Percentiles rank a stretch among this genome's conserved stretches.
Conservation (phyloP, 2,329 filamentous ascomycete species). For the Scedosporium dehoogii region DNA sequence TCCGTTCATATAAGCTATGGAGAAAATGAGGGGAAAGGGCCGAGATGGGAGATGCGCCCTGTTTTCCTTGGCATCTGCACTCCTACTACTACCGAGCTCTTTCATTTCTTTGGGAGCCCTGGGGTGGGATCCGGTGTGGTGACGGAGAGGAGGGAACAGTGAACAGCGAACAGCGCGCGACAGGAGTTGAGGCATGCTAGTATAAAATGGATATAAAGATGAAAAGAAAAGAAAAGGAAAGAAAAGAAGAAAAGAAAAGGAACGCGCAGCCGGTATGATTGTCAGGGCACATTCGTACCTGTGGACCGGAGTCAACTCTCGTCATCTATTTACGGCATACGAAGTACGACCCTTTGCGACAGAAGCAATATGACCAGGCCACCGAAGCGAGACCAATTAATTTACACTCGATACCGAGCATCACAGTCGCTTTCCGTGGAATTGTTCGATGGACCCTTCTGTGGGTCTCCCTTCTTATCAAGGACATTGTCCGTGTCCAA, state of each 20-base stretch:
- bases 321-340: not conserved
- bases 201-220: too few species aligned
- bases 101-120: too few species aligned
- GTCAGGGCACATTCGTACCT: too few species aligned
- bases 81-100: too few species aligned
- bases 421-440: not conserved
- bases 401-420: not conserved
- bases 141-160: too few species aligned
- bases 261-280: not conserved
- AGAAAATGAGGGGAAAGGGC: not conserved
- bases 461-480: slow-evolving; percentile 16
- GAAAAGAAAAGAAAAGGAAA: too few species aligned
- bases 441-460: slow-evolving; percentile 32
- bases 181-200: too few species aligned
- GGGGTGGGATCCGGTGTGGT: too few species aligned
- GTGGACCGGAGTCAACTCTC: not conserved
- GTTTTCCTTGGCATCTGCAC: too few species aligned
- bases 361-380: not conserved
- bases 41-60: not conserved
- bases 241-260: too few species aligned
- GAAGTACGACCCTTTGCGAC: not conserved
- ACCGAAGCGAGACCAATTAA: not conserved
- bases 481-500: not conserved
- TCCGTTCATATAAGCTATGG: not conserved
- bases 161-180: too few species aligned